phyloP scores from a whole-genome alignment of 2,329 filamentous ascomycete species.

The Chrysoporthe austroafricana region DNA sequence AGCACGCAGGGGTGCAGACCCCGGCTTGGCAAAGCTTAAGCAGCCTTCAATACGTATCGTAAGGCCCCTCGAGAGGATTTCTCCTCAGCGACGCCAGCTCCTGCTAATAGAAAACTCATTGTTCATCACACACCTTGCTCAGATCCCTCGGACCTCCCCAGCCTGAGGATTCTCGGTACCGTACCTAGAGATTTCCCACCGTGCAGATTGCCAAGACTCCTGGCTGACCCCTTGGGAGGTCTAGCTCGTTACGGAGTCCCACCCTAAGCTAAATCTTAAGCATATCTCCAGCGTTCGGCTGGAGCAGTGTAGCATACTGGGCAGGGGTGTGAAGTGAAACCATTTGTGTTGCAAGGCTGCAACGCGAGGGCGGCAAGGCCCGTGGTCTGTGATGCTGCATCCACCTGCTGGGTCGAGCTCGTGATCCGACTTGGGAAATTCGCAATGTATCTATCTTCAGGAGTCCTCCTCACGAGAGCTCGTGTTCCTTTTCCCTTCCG shows the following conservation, averaged over 20 bases:
- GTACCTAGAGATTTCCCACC: neutral
- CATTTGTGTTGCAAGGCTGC: constrained; percentile 8
- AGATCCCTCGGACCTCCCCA: too few relatives aligned
- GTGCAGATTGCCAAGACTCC: neutral
- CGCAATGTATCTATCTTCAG: neutral
- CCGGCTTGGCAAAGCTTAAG: too few relatives aligned
- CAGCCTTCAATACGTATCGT: too few relatives aligned
- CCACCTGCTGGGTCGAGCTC: neutral
- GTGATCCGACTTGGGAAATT: neutral
- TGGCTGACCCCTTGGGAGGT: neutral
- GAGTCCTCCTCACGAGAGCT: neutral
- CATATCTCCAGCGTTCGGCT: neutral
- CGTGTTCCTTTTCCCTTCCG: neutral
- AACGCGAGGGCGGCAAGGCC: neutral
- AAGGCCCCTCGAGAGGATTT: too few relatives aligned
- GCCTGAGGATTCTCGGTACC: too few relatives aligned
- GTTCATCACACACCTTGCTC: too few relatives aligned
- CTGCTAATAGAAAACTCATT: too few relatives aligned
- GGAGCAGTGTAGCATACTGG: neutral
- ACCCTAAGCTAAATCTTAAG: neutral
- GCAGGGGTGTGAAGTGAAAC: constrained; percentile 6
- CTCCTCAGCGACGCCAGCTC: too few relatives aligned
- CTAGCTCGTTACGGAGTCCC: neutral
- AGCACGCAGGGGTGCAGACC: too few relatives aligned
- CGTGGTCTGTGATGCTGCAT: neutral